Evolutionary conservation across 768 basidiomycete genomes (phyloP), one percentile per base, ranked within the genome.

Genomic region (Gloeophyllum trabeum): DNA sequence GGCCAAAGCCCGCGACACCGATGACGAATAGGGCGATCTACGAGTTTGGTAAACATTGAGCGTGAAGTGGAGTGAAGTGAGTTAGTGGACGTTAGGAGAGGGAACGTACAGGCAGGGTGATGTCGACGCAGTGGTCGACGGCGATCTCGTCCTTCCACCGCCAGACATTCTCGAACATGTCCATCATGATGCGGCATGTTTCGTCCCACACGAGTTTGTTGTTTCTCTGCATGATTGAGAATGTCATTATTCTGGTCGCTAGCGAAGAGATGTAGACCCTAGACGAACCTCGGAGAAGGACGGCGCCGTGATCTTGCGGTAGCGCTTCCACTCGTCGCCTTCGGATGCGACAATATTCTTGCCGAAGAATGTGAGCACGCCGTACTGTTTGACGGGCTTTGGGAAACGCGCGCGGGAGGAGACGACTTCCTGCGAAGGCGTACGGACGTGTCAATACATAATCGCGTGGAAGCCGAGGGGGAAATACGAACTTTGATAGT

Each of bases 341-440:
- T 82, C 80, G 0, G 75, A 73, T 2, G 66, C 69, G n/a, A 83
- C 68, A 35, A 82, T 75, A 47, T 82, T 85, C 4, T 52, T 51
- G 4, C 81, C 80, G 51, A 70, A 82, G 43, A 75, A 63, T 0
- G 57, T 44, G 14, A 82, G 55, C 13, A 62, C 46, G 1, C 36
- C 46, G 47, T 81, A 81, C 21, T 61, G 51, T 4, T 66, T 47
- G 0, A 72, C 50, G 5, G 75, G 71, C 49, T 82, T 82, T 0
- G 76, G 72, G 48, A 79, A 82, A 12, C 69, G 67, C 6, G 65
- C 57, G 10, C 73, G 62, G 19, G 65, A 63, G 12, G 61, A 59
- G 3, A 66, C 63, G 4, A 79, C 59, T 55, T 77, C 75, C 76
- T 79, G 47, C 14, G 20, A n/a, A 13, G 14, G 3, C 26, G 4